Evolutionary conservation across 2,329 filamentous ascomycete species (phyloP).

Genomic region (Dactylellina sp.): DNA sequence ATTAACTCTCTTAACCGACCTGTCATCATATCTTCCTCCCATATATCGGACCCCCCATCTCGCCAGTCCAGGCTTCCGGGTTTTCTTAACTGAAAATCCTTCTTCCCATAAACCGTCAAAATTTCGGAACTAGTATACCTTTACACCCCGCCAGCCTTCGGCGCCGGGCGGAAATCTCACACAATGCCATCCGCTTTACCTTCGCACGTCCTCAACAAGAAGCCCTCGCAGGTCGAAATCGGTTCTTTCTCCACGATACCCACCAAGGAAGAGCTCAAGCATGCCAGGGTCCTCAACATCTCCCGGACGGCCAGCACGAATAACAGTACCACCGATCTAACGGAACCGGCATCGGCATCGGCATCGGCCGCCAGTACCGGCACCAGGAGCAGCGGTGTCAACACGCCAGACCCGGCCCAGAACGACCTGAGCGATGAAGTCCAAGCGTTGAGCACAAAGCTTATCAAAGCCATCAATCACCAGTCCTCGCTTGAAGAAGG

Average conservation of each 20-base stretch:
- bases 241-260: constrained; percentile 55
- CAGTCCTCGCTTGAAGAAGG: constrained; percentile 92
- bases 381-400: constrained; percentile 24
- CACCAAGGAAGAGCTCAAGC: constrained; percentile 36
- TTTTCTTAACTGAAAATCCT: constrained; percentile 30
- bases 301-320: constrained; percentile 32
- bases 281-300: constrained; percentile 26
- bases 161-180: constrained; percentile 45
- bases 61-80: constrained; percentile 15
- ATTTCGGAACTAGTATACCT: constrained; percentile 45
- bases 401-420: constrained; percentile 21
- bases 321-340: constrained; percentile 37
- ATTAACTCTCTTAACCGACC: constrained; percentile 2
- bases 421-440: constrained; percentile 79
- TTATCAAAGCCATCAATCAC: constrained; percentile 97
- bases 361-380: constrained; percentile 13
- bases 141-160: constrained; percentile 56
- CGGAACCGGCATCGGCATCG: neutral
- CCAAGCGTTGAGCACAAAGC: constrained; percentile 89
- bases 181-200: constrained; percentile 48
- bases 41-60: neutral
- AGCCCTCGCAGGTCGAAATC: constrained; percentile 51
- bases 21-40: too few species aligned
- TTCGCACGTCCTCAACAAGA: constrained; percentile 23
- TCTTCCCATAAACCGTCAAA: constrained; percentile 39